Evolutionary conservation across 75 land plant genomes (phyloP).

Genomic region (Cunninghamia lanceolata): DNA sequence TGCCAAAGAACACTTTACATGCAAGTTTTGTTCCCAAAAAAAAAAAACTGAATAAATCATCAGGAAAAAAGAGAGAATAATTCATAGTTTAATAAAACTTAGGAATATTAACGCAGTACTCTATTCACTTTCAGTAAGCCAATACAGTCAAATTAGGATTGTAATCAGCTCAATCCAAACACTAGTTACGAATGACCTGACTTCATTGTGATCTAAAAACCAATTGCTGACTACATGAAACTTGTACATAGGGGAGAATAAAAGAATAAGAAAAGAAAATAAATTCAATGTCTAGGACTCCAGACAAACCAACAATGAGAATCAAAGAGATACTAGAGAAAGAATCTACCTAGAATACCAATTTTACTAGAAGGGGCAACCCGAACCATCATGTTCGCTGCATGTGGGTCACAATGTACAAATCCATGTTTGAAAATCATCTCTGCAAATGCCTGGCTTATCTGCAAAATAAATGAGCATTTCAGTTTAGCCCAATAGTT

Average conservation of each 20-base stretch:
- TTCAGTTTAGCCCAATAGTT: background rate
- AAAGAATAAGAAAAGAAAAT: background rate
- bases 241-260: background rate
- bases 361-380: slow-evolving; percentile 38
- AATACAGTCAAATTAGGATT: background rate
- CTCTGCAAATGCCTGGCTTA: slow-evolving; percentile 88
- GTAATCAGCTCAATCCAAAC: background rate
- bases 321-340: background rate
- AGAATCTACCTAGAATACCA: slow-evolving; percentile 37
- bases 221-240: background rate
- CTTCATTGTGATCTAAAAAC: background rate
- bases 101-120: background rate
- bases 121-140: background rate
- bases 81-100: background rate
- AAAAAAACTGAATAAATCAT: background rate
- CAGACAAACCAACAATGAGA: background rate
- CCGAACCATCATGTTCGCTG: slow-evolving; percentile 90
- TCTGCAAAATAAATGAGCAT: slow-evolving; percentile 33
- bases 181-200: background rate
- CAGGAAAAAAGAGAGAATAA: background rate
- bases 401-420: slow-evolving; percentile 99
- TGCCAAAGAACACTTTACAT: background rate
- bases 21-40: background rate
- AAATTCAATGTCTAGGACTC: too few relatives aligned
- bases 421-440: slow-evolving; percentile 99